These are phyloP conservation scores for Geranium brycei DNA, from an alignment of 345 rosid genomes.

Conservation along the genomic window DNA sequence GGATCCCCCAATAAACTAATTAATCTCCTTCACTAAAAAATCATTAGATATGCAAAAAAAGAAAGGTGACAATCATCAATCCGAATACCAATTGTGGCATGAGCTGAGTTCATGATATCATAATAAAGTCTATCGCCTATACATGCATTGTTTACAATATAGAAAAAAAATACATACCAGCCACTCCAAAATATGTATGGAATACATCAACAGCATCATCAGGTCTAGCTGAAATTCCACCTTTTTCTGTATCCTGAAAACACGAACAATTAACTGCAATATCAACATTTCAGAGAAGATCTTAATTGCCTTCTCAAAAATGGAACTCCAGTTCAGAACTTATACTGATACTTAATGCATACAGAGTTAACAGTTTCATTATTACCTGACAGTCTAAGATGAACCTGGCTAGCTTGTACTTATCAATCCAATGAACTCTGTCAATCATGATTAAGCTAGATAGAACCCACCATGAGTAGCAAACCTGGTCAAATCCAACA, in stretches of 20 bases:
- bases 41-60: not conserved
- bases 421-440: conserved; percentile 75
- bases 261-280: not conserved
- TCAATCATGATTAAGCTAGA: conserved; percentile 87
- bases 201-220: conserved; percentile 82
- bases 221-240: conserved; percentile 84
- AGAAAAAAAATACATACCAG: conserved; percentile 31
- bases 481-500: conserved; percentile 34
- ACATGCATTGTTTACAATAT: not conserved
- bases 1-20: not conserved
- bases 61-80: no score
- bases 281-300: not conserved
- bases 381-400: conserved; percentile 73
- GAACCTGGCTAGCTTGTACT: conserved; percentile 58
- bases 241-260: conserved; percentile 59
- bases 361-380: conserved; percentile 3
- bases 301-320: not conserved
- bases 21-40: not conserved
- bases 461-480: conserved; percentile 95
- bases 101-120: not conserved
- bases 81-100: not conserved
- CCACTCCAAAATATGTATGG: conserved; percentile 83
- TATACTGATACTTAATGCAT: not conserved
- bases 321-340: not conserved
- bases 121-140: not conserved